These are phyloP conservation scores for Lepraria neglecta DNA, from an alignment of 495 filamentous ascomycete species.

Conservation along the genomic window DNA sequence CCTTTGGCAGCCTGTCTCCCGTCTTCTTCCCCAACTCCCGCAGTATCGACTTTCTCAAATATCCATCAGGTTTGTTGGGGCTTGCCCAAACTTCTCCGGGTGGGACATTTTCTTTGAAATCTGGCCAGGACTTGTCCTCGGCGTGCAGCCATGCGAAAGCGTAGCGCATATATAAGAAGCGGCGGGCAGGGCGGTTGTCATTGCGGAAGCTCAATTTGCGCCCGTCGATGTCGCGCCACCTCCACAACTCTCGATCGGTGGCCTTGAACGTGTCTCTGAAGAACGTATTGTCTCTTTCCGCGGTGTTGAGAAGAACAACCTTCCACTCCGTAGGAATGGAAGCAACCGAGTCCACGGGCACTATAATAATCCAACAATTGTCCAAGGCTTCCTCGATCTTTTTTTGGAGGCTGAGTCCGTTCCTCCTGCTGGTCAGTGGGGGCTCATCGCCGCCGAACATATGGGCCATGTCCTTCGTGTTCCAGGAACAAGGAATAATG, in stretches of 20 bases:
- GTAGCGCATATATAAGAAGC: slow-evolving; percentile 12
- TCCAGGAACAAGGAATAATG: slow-evolving; percentile 8
- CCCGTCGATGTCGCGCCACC: slow-evolving; percentile 13
- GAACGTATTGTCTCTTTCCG: not conserved
- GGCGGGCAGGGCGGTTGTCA: slow-evolving; percentile 16
- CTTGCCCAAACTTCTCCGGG: slow-evolving; percentile 2
- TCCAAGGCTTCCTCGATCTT: not conserved
- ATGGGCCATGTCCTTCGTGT: not conserved
- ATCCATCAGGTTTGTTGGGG: slow-evolving; percentile 7
- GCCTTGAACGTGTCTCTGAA: not conserved
- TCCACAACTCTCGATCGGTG: not conserved
- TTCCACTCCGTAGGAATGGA: slow-evolving; percentile 11
- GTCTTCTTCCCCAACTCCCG: not conserved
- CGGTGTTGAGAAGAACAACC: slow-evolving; percentile 7
- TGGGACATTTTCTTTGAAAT: not conserved
- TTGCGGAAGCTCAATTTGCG: slow-evolving; percentile 9
- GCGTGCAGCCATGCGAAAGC: slow-evolving; percentile 5
- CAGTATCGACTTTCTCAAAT: not conserved
- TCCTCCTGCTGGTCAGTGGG: not conserved
- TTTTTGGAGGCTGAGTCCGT: not conserved
- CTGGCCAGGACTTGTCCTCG: slow-evolving; percentile 2
- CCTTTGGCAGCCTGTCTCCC: not conserved
- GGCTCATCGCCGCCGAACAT: slow-evolving; percentile 10
- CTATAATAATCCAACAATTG: slow-evolving; percentile 8
- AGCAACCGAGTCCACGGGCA: slow-evolving; percentile 6